Base-by-base conservation (phyloP, 2,329 filamentous ascomycete species). In the Exutisphaerella laricina region DNA sequence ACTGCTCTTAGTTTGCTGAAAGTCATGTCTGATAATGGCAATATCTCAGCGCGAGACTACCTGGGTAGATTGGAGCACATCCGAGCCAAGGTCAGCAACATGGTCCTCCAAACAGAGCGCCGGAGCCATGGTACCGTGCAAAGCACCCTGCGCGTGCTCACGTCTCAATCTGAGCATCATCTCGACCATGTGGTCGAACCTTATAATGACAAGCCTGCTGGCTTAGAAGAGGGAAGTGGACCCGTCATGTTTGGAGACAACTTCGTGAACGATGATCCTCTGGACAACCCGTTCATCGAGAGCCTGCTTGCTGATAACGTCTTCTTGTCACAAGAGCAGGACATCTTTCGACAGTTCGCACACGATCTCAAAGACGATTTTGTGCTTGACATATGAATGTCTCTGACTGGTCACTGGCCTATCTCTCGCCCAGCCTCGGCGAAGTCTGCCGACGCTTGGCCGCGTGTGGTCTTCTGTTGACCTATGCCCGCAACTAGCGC, bases 31-130 rank as follows among this genome's bases (percentile, higher is more conserved):
- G 55, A 60, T 3, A 66, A 59, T n/a, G 69, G 70, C 0, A 72
- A 70, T 39, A 61, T 68, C 14, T 62, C 66, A 0, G 69, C 70
- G 0, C 59, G 58, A 4, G 68, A 71, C 44, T 71, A 68, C 21
- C 64, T 62, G 16, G 56, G 60, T n/a, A 66, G 71, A 13, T 50
- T 70, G 3, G 66, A 69, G 17, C 43, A 49, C 18, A 49, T 55
- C n/a, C 43, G 46, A 28, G 26, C 38, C 10, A 40, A 30, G 5
- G 31, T 46, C 28, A 34, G 21, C 17, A 28, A 20, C 16, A 35
- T 34, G 9, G 37, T 34, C 9, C 23, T 21, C 23, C 25, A 34
- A 8, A 41, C 25, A 8, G 39, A 46, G 21, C 14, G 30, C 17
- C n/a, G n/a, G n/a, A 18, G 5, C 8, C n/a, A 34, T 16, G 17